A percentile compares a stretch with the other conserved stretches of the same genome.
These are phyloP conservation scores for Benincasa hispida DNA, from an alignment of 306 rosid species.

Conservation along the genomic window DNA sequence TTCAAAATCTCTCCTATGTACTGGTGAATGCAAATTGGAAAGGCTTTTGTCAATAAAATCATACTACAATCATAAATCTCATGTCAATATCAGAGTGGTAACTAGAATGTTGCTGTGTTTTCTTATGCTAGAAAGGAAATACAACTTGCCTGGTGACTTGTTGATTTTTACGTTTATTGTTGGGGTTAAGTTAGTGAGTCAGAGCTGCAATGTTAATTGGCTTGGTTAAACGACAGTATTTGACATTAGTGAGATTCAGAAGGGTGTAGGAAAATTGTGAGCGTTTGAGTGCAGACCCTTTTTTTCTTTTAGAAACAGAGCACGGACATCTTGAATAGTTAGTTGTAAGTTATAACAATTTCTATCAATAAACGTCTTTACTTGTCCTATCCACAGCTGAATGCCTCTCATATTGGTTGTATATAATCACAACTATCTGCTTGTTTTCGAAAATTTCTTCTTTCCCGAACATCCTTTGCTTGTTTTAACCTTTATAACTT, in stretches of 20 bases:
- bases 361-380: neutral
- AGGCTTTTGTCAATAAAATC: neutral
- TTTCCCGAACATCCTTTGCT: neutral
- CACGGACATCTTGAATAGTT: neutral
- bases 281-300: neutral
- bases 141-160: neutral
- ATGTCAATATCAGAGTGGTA: neutral
- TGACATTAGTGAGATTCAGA: neutral
- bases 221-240: neutral
- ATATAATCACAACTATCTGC: neutral
- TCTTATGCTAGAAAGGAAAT: neutral
- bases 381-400: neutral
- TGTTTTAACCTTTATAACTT: neutral
- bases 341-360: neutral
- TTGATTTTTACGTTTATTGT: neutral
- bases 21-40: neutral
- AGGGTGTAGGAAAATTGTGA: neutral
- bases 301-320: neutral
- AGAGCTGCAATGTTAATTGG: neutral
- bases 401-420: neutral
- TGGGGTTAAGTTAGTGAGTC: neutral
- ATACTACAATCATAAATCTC: neutral
- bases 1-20: neutral
- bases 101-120: neutral
- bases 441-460: neutral